These are phyloP conservation scores for Apiospora saccharicola DNA, from an alignment of 2,329 filamentous ascomycete species.

Conservation along the genomic window DNA sequence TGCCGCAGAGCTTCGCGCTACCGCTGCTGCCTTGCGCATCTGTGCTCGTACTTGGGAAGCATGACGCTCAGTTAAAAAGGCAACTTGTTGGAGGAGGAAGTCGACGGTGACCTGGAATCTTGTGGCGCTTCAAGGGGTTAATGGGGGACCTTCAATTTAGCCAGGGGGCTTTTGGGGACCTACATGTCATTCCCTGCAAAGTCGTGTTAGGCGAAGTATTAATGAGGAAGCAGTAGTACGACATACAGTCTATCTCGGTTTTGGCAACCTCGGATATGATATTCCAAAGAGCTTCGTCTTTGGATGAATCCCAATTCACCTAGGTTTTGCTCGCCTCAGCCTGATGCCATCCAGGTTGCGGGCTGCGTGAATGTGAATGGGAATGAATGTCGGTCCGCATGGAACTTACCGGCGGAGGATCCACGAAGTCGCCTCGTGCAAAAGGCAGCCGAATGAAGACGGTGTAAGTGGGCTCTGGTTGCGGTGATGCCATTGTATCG, in stretches of 20 bases:
- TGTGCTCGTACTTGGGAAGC: conserved; percentile 89
- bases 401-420: conserved; percentile 79
- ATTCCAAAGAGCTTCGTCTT: conserved; percentile 90
- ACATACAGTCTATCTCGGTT: conserved; percentile 83
- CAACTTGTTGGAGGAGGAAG: conserved; percentile 91
- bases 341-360: conserved; percentile 27
- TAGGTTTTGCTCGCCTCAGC: conserved; percentile 45
- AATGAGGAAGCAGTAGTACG: background rate
- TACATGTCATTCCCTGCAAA: conserved; percentile 78
- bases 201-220: conserved; percentile 25
- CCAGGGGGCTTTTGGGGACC: conserved; percentile 41
- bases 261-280: conserved; percentile 83
- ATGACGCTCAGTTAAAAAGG: conserved; percentile 92
- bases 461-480: conserved; percentile 67
- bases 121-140: conserved; percentile 62
- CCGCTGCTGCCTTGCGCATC: conserved; percentile 77
- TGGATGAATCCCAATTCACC: conserved; percentile 87
- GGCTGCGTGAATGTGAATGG: conserved; percentile 25
- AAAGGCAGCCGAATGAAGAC: conserved; percentile 92
- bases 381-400: conserved; percentile 11
- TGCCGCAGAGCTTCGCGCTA: conserved; percentile 62
- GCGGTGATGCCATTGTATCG: conserved; percentile 36
- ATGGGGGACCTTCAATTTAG: conserved; percentile 25
- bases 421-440: conserved; percentile 83
- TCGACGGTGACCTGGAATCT: conserved; percentile 85